phyloP scores from a whole-genome alignment of 345 rosid species.

The Noccaea caerulescens region DNA sequence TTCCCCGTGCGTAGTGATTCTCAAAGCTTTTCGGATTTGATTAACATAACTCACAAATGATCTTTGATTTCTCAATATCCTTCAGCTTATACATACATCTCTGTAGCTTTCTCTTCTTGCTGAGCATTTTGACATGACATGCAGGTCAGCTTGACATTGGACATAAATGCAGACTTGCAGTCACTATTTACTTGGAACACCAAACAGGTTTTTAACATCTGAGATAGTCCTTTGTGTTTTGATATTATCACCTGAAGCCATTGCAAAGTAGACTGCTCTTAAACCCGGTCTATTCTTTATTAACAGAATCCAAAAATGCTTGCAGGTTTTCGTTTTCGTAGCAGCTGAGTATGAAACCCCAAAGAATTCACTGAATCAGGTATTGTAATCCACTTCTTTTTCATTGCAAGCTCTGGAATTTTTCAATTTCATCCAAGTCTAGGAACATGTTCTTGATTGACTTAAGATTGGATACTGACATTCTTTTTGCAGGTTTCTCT shows the following conservation, averaged over 20 bases:
- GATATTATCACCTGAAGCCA: slow-evolving; percentile 5
- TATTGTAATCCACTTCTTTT: slow-evolving; percentile 33
- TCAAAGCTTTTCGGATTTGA: not conserved
- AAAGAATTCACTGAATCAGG: slow-evolving; percentile 89
- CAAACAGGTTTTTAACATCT: slow-evolving; percentile 66
- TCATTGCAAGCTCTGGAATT: not conserved
- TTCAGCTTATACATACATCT: not conserved
- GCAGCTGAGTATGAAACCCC: slow-evolving; percentile 91
- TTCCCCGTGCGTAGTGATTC: not conserved
- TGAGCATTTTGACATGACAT: slow-evolving; percentile 33
- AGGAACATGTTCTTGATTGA: slow-evolving; percentile 3
- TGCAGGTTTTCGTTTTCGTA: slow-evolving; percentile 80
- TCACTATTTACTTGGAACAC: slow-evolving; percentile 98
- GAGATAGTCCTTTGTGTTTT: not conserved
- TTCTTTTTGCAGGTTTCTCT: slow-evolving; percentile 66
- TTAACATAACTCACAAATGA: not conserved
- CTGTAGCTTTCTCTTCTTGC: not conserved
- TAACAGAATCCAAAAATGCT: not conserved
- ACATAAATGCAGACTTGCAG: slow-evolving; percentile 83
- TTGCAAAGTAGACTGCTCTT: not conserved
- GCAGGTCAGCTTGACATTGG: slow-evolving; percentile 89
- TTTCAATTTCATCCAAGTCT: not conserved
- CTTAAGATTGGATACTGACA: not conserved
- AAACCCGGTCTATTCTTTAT: not conserved
- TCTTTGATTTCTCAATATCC: not conserved